Evolutionary conservation across 352 stramenopile genomes (phyloP).

Genomic region (Pythium coloratum): DNA sequence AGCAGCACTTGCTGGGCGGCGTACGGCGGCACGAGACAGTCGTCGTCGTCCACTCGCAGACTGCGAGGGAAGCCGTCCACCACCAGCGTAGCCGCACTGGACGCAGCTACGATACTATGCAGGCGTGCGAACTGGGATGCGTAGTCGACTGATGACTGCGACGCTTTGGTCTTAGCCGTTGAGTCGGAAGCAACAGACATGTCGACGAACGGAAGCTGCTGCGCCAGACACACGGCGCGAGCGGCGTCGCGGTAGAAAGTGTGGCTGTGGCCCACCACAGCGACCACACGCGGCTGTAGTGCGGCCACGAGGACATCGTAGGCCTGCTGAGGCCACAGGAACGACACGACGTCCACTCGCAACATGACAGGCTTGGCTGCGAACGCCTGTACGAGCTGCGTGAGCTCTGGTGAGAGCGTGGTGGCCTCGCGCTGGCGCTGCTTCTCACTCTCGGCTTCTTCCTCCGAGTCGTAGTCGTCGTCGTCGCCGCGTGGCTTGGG

Average conservation of each 20-base stretch:
- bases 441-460: constrained; percentile 36
- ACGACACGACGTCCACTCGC: constrained; percentile 24
- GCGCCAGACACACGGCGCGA: constrained; percentile 24
- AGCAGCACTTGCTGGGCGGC: constrained; percentile 46
- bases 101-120: constrained; percentile 26
- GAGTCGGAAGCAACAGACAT: not conserved
- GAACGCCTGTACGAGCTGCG: constrained; percentile 36
- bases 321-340: constrained; percentile 15
- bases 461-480: constrained; percentile 50
- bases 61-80: constrained; percentile 46
- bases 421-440: constrained; percentile 26
- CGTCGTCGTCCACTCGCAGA: constrained; percentile 2
- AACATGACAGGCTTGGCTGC: not conserved
- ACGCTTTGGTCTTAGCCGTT: not conserved
- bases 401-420: constrained; percentile 34
- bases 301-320: constrained; percentile 10
- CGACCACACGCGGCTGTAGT: constrained; percentile 35
- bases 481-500: constrained; percentile 20
- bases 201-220: constrained; percentile 35
- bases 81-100: constrained; percentile 28
- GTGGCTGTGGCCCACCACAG: constrained; percentile 40
- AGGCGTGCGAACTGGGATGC: constrained; percentile 16
- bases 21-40: constrained; percentile 32
- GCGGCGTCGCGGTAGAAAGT: constrained; percentile 46
- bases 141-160: not conserved